These are phyloP conservation scores for Dothidotthia symphoricarpi DNA, from an alignment of 2,329 filamentous ascomycete genomes.

Conservation along the genomic window DNA sequence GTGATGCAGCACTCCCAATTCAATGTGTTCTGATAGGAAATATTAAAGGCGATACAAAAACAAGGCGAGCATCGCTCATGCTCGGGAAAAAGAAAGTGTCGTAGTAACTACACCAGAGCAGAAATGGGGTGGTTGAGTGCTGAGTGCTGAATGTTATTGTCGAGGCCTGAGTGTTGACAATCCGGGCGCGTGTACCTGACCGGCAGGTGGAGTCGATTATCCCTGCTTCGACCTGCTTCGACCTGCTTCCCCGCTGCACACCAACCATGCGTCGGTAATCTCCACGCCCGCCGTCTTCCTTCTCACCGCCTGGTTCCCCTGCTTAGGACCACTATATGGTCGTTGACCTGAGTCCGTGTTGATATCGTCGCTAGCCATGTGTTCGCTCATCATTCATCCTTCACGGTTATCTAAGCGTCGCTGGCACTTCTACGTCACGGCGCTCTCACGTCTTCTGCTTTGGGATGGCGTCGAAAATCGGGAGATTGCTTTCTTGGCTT, in stretches of 20 bases:
- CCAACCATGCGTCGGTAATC: too few species aligned
- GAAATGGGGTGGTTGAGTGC: not conserved
- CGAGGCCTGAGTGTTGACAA: too few species aligned
- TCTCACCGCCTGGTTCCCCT: slow-evolving; percentile 2
- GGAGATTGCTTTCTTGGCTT: slow-evolving; percentile 21
- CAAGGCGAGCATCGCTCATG: too few species aligned
- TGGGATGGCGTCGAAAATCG: slow-evolving; percentile 11
- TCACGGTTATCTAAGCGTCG: slow-evolving; percentile 1
- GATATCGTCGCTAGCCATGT: slow-evolving; percentile 8
- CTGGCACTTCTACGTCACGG: slow-evolving; percentile 14
- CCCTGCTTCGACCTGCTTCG: too few species aligned
- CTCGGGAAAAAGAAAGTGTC: too few species aligned
- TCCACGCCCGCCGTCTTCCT: slow-evolving; percentile 1
- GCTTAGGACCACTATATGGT: slow-evolving; percentile 5
- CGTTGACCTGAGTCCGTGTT: slow-evolving; percentile 1
- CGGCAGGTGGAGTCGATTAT: slow-evolving; percentile 3
- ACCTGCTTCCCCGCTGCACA: not conserved
- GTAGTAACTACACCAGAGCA: too few species aligned
- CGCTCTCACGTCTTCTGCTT: slow-evolving; percentile 10
- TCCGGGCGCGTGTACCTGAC: too few species aligned
- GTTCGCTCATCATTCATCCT: slow-evolving; percentile 5
- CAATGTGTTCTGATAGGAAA: too few species aligned
- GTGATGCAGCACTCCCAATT: too few species aligned
- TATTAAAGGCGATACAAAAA: too few species aligned
- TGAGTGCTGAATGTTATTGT: not conserved